Percentiles rank a stretch among this genome's conserved stretches.
Conservation (phyloP, 768 basidiomycete species). For the Tubosaeta sp. region DNA sequence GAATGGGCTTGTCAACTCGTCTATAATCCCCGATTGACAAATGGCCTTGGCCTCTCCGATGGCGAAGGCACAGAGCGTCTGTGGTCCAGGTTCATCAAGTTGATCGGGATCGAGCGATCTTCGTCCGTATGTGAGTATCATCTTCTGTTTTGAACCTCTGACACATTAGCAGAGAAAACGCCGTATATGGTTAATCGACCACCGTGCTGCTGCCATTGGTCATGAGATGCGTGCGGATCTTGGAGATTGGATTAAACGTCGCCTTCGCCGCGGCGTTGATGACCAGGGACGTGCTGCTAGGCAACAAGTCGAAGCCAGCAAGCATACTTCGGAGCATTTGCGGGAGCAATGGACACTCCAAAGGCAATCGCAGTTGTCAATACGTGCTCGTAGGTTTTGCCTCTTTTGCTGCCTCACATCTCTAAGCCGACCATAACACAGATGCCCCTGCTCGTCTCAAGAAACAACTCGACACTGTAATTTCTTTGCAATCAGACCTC, state of each 20-base stretch:
- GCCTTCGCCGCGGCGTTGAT: neutral
- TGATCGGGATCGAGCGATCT: neutral
- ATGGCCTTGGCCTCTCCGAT: neutral
- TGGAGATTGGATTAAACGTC: neutral
- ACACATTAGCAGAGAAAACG: neutral
- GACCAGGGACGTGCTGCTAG: neutral
- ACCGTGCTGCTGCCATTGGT: neutral
- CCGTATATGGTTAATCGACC: neutral
- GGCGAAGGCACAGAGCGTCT: neutral
- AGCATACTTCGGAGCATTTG: neutral
- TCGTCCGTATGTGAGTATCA: neutral
- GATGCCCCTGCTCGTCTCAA: neutral
- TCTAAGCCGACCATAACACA: neutral
- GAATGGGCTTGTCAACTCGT: neutral
- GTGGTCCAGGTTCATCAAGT: neutral
- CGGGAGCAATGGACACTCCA: neutral
- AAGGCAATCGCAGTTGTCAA: neutral
- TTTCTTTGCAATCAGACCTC: neutral
- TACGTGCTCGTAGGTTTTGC: neutral
- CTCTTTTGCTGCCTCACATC: too few relatives aligned
- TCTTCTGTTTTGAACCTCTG: too few relatives aligned
- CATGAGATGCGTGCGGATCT: neutral
- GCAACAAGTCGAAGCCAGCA: neutral
- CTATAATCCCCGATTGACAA: neutral
- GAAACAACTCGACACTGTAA: neutral